Base-by-base conservation (phyloP, 805 yeast genomes). In the Blastobotrys mokoenaii region DNA sequence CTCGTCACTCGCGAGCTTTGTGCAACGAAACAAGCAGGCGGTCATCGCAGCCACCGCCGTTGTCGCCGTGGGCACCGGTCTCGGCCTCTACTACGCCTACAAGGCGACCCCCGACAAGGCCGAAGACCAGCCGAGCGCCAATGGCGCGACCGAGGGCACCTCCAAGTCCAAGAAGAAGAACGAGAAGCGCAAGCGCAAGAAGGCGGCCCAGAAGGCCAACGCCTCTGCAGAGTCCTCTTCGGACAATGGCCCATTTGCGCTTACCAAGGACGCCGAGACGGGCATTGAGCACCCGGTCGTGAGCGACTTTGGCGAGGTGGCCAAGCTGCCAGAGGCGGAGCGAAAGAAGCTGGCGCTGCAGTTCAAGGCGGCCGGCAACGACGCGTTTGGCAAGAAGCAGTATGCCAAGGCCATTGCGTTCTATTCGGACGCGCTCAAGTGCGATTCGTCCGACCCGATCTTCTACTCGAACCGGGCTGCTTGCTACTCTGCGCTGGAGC, bases 391-490 rank as follows among this genome's bases (percentile, higher is more conserved):
- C 64, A 59, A 61, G 30, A 82, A 84, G 66, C 70, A 82, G 44
- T 84, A 73, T 60, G 73, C 77, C 45, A 72, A 73, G n/a, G 97
- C 97, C 38, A 77, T 88, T 57, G 77, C 75, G 38, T 82, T 73
- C 64, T 93, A 93, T 70, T 64, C 85, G 37, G 77, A 76, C 46
- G 97, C 98, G 9, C 71, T 93, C 54, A 62, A 71, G 45, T 72
- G 86, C 60, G 82, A 82, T 61, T 66, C 73, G 54, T 51, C 51
- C 36, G 97, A 93, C 65, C 88, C 97, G 3, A 84, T 89, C 31
- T 93, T 76, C 69, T 90, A 82, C 69, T 87, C 97, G 50, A 93
- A 93, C 72, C 80, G 97, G 67, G 88, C 97, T 25, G 98, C 98
- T 14, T 90, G 96, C 67, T 84, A 84, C 68, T 84, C 89, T 43